Base-by-base conservation (phyloP, 106 monocot species). In the Amphibolis antarctica region DNA sequence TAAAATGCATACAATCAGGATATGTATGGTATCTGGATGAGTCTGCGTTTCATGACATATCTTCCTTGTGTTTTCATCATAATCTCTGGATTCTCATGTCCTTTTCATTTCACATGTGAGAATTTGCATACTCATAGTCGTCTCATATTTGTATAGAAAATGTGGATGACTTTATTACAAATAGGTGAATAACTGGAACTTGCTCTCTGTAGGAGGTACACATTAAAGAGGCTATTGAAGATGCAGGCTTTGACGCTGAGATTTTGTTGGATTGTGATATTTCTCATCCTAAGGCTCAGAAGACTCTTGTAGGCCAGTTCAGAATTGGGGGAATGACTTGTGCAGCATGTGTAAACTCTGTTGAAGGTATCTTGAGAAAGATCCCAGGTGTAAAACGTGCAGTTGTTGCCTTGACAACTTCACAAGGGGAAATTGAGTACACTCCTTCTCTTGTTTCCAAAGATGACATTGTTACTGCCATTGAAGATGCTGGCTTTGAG, bases 401-500 rank as follows among this genome's bases (percentile, higher is more conserved):
- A 64, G 82, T 87, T 63, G 86, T 98, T 63, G 90, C 90, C 21
- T 74, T 98, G 51, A 77, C 96, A 71, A 98, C 96, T 15, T 90
- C 87, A 25, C 68, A 75, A 60, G 90, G 90, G 23, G 85, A 98
- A 66, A 84, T 98, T 67, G 90, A 85, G 42, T 98, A 98, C 77
- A 82, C 87, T 66, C 78, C 96, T 66, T 76, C 82, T 53, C 29
- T 76, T 42, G 78, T 74, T 20, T 85, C 69, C 56, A 98, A 98
- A 75, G 96, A 98, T 61, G 86, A 80, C 46, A 90, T 98, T 29
- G 82, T 87, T 60, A 27, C 26, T 72, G 84, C 90, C 62, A 89
- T 98, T 62, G 96, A 98, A 79, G 96, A 98, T 84, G 87, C 90
- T 64, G 96, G 96, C 12, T 98, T 98, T 77, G 90, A 98, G 53